Percentiles rank a stretch among this genome's conserved stretches.
These are phyloP conservation scores for Lipomyces yamadae DNA, from an alignment of 805 yeast genomes.

Conservation along the genomic window DNA sequence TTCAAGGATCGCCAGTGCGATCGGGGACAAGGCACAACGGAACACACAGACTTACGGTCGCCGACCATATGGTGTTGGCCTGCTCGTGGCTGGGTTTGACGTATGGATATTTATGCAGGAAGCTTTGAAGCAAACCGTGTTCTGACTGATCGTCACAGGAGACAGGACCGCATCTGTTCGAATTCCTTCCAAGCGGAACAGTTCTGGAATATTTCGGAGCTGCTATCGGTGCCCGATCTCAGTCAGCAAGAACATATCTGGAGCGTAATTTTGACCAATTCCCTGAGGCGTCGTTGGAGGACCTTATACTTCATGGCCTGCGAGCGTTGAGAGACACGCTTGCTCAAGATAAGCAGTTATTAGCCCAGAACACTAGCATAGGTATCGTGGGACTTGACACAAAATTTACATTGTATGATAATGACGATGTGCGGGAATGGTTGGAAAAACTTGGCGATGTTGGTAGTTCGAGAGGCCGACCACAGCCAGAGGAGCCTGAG, in stretches of 20 bases:
- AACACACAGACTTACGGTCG: slow-evolving; percentile 96
- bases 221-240: slow-evolving; percentile 98
- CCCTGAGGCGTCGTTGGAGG: slow-evolving; percentile 64
- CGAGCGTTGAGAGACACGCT: slow-evolving; percentile 91
- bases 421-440: slow-evolving; percentile 85
- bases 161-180: slow-evolving; percentile 90
- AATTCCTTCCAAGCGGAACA: slow-evolving; percentile 95
- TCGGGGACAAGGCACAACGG: slow-evolving; percentile 96
- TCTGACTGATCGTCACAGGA: slow-evolving; percentile 48
- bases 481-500: slow-evolving; percentile 18
- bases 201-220: slow-evolving; percentile 90
- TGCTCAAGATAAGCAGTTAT: slow-evolving; percentile 91
- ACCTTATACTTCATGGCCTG: slow-evolving; percentile 82
- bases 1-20: slow-evolving; percentile 76
- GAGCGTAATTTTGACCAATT: slow-evolving; percentile 82
- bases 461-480: slow-evolving; percentile 32
- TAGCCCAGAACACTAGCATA: slow-evolving; percentile 80
- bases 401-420: slow-evolving; percentile 79
- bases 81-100: slow-evolving; percentile 86
- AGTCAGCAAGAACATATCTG: slow-evolving; percentile 94
- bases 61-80: slow-evolving; percentile 98
- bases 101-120: slow-evolving; percentile 16
- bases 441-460: slow-evolving; percentile 63
- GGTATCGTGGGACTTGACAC: slow-evolving; percentile 88
- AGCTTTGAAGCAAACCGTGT: not conserved